Conservation (phyloP, 306 rosid genomes). For the Elaeagnus macrophylla region DNA sequence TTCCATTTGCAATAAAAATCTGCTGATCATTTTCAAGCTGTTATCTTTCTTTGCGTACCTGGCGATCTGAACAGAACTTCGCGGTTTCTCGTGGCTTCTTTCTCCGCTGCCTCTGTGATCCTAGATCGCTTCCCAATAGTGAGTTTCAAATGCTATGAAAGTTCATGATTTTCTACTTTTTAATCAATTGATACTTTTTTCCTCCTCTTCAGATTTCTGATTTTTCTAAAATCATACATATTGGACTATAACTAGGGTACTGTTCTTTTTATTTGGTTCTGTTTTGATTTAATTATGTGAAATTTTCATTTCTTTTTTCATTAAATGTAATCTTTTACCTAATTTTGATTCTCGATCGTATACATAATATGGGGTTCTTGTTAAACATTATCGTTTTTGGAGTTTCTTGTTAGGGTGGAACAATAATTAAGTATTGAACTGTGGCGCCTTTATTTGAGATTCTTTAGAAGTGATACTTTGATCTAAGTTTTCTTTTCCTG, state of each 20-base stretch:
- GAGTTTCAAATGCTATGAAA: constrained; percentile 10
- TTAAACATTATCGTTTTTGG: not conserved
- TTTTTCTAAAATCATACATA: not conserved
- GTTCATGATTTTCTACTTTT: not conserved
- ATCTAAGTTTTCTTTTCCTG: not conserved
- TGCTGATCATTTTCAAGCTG: constrained; percentile 2
- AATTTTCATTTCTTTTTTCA: not conserved
- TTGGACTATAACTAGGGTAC: not conserved
- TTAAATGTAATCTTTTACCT: too few relatives aligned
- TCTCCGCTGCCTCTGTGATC: not conserved
- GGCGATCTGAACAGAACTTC: constrained; percentile 19
- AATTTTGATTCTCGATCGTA: not conserved
- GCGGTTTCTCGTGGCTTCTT: constrained; percentile 20
- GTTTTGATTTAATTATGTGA: not conserved
- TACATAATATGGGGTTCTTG: not conserved
- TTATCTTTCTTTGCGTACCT: constrained; percentile 7
- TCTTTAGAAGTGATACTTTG: not conserved
- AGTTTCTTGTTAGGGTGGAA: not conserved
- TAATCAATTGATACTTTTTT: not conserved
- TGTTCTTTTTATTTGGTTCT: not conserved
- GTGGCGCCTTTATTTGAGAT: not conserved
- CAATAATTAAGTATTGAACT: not conserved
- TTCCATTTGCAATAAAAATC: not conserved
- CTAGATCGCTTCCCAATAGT: constrained; percentile 26
- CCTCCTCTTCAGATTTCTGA: not conserved